A percentile compares a stretch with the other conserved stretches of the same genome.
These are phyloP conservation scores for Dianthus caryophyllus DNA, from an alignment of 148 eudicot species.

Conservation along the genomic window DNA sequence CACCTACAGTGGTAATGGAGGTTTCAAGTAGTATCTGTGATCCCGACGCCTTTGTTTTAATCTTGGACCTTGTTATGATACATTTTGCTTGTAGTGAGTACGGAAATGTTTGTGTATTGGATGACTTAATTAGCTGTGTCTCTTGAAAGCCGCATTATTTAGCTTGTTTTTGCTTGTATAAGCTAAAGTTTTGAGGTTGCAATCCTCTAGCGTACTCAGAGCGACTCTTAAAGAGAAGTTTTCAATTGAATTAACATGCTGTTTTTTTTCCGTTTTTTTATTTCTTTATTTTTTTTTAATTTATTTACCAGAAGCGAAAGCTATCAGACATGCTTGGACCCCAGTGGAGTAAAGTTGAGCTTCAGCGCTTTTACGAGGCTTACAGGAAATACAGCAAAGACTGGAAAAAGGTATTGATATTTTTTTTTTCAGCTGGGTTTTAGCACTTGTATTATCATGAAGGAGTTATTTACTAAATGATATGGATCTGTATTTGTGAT, in stretches of 20 bases:
- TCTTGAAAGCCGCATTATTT: background rate
- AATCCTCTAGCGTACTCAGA: background rate
- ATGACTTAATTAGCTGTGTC: background rate
- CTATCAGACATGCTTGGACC: constrained; percentile 49
- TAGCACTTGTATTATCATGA: background rate
- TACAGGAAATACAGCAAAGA: constrained; percentile 51
- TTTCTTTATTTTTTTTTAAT: too few relatives aligned
- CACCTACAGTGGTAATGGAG: too few relatives aligned
- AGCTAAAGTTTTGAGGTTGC: background rate
- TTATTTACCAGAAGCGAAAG: constrained; percentile 45
- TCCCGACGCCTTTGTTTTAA: too few relatives aligned
- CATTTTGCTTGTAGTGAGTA: background rate
- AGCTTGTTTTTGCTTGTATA: too few relatives aligned
- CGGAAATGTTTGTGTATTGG: background rate
- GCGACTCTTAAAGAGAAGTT: background rate
- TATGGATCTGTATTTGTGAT: background rate
- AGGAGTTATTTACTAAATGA: background rate
- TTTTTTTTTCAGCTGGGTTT: background rate
- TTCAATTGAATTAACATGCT: constrained; percentile 14
- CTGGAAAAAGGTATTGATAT: constrained; percentile 55
- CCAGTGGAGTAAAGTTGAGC: constrained; percentile 55
- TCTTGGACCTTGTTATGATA: background rate
- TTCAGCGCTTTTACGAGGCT: constrained; percentile 52
- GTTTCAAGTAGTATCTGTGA: too few relatives aligned
- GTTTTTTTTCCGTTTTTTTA: constrained; percentile 9